These are phyloP conservation scores for Corinectria fuckeliana DNA, from an alignment of 2,329 filamentous ascomycete genomes.

Conservation along the genomic window DNA sequence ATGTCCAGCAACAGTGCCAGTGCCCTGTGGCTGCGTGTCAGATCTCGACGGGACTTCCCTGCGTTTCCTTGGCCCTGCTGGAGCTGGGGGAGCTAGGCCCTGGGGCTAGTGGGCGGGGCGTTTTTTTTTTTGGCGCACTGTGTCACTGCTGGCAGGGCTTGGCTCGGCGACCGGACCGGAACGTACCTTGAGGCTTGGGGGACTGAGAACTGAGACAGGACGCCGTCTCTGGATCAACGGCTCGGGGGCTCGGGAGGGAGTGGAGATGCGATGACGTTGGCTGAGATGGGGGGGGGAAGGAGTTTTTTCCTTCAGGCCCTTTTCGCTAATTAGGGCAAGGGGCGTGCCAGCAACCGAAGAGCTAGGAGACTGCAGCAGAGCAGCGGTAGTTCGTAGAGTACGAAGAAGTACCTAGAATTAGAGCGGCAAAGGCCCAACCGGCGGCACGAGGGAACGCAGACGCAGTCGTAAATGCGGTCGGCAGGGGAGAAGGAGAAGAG, in stretches of 20 bases:
- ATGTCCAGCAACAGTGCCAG: slow-evolving; percentile 11
- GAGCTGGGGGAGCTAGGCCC: slow-evolving; percentile 5
- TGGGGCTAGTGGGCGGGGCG: slow-evolving; percentile 13
- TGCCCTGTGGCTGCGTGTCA: slow-evolving; percentile 39
- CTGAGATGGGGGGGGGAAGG: slow-evolving; percentile 15
- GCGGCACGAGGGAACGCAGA: background rate
- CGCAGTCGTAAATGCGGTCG: background rate
- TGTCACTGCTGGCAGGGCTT: slow-evolving; percentile 18
- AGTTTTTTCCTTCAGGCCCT: slow-evolving; percentile 6
- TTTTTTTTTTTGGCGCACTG: slow-evolving; percentile 20
- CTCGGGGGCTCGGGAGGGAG: slow-evolving; percentile 37
- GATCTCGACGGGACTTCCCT: slow-evolving; percentile 40
- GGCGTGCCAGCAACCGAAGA: slow-evolving; percentile 3
- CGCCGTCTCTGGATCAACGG: slow-evolving; percentile 36
- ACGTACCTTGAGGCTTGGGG: background rate
- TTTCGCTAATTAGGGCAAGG: slow-evolving; percentile 5
- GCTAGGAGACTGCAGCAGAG: slow-evolving; percentile 1
- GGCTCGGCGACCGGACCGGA: slow-evolving; percentile 14
- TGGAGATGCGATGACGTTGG: slow-evolving; percentile 42
- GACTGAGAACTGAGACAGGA: slow-evolving; percentile 1
- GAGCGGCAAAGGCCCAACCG: background rate
- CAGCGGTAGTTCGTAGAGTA: background rate
- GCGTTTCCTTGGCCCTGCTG: slow-evolving; percentile 20
- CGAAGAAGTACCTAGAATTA: slow-evolving; percentile 4
- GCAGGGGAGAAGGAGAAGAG: slow-evolving; percentile 1